These are phyloP conservation scores for Lumnitzera racemosa DNA, from an alignment of 345 rosid genomes.

Conservation along the genomic window DNA sequence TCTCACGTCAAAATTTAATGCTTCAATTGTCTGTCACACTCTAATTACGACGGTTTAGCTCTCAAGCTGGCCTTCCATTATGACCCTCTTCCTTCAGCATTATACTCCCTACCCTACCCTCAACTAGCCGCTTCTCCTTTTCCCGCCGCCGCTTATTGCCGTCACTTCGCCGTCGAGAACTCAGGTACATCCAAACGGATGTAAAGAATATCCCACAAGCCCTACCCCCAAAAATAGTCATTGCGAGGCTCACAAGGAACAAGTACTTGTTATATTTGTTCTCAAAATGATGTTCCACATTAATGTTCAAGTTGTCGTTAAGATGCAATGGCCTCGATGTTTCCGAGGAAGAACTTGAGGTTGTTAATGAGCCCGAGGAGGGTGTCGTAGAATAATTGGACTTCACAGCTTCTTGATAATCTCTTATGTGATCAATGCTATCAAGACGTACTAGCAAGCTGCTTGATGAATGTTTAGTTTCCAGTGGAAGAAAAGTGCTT, in stretches of 20 bases:
- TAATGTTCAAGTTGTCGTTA: no score
- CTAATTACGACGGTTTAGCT: constrained; percentile 14
- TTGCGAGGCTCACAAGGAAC: constrained; percentile 15
- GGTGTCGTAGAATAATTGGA: no score
- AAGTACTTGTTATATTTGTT: neutral
- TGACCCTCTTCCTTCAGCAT: constrained; percentile 19
- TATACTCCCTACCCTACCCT: neutral
- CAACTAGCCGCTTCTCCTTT: neutral
- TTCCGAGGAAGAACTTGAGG: no score
- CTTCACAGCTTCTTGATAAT: no score
- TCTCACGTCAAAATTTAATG: constrained; percentile 27
- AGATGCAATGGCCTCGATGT: no score
- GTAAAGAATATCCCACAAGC: constrained; percentile 30
- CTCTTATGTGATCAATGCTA: no score
- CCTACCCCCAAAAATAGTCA: constrained; percentile 35
- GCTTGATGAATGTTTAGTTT: no score
- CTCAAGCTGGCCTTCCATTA: constrained; percentile 22
- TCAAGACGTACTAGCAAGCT: no score
- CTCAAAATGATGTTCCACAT: no score
- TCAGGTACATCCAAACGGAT: constrained; percentile 20
- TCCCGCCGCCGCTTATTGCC: neutral
- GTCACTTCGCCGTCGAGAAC: constrained; percentile 6
- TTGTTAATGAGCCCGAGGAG: no score
- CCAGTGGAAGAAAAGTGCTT: no score
- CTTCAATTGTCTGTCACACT: neutral